Evolutionary conservation across 495 filamentous ascomycete species (phyloP).

Genomic region (Neurospora tetrasperma): DNA sequence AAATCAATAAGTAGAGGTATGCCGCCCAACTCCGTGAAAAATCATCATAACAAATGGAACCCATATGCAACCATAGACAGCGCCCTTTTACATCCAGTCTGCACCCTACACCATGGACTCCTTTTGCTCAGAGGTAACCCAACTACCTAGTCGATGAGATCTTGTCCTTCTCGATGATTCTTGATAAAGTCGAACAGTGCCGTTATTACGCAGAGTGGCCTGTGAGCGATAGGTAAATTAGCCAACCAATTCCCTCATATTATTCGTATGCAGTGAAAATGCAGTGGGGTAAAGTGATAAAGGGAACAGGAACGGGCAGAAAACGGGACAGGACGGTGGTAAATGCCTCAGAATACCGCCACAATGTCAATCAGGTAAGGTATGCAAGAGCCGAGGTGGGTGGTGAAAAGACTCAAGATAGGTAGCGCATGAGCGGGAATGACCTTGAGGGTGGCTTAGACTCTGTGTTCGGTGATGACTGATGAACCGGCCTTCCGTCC

Average conservation of each 20-base stretch:
- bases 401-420: background rate
- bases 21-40: background rate
- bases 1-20: background rate
- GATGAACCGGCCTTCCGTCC: background rate
- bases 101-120: background rate
- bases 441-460: background rate
- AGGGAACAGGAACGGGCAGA: background rate
- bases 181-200: slow-evolving; percentile 20
- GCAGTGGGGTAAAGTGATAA: background rate
- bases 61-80: background rate
- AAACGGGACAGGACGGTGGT: background rate
- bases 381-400: background rate
- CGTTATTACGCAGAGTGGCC: slow-evolving; percentile 13
- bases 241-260: background rate
- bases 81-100: background rate
- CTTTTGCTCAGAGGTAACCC: no score
- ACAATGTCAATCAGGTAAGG: no score
- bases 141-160: slow-evolving; percentile 16
- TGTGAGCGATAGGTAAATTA: slow-evolving; percentile 1
- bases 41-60: background rate
- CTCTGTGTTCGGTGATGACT: background rate
- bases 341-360: background rate
- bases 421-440: background rate
- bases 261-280: background rate
- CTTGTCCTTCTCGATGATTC: slow-evolving; percentile 20